phyloP scores from a whole-genome alignment of 306 rosid genomes.

The Vicia faba region DNA sequence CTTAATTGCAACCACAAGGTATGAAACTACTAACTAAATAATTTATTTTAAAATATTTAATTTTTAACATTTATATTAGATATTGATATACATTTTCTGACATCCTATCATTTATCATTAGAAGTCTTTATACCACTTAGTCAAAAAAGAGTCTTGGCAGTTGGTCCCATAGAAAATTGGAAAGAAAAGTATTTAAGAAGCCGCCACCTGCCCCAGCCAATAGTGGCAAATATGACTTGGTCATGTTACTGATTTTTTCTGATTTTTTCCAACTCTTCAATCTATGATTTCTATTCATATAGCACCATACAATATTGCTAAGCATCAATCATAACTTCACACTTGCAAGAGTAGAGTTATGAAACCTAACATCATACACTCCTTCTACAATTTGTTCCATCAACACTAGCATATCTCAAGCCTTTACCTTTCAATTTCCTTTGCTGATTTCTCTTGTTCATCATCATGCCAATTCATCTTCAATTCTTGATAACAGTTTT shows the following conservation, averaged over 20 bases:
- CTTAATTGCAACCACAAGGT: too few relatives aligned
- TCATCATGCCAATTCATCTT: conserved; percentile 45
- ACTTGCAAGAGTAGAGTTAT: neutral
- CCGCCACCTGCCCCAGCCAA: neutral
- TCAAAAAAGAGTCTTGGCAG: neutral
- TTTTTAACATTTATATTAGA: neutral
- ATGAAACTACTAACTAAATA: too few relatives aligned
- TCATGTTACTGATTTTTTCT: neutral
- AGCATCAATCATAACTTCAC: neutral
- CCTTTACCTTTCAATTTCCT: too few relatives aligned
- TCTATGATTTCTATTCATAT: neutral
- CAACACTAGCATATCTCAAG: too few relatives aligned
- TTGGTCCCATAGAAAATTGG: neutral
- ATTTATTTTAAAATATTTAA: too few relatives aligned
- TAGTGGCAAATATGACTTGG: neutral
- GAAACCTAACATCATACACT: neutral
- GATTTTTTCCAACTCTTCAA: neutral
- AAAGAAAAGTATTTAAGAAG: neutral
- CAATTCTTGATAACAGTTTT: conserved; percentile 13
- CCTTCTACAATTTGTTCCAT: too few relatives aligned
- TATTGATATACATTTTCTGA: too few relatives aligned
- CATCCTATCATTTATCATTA: neutral
- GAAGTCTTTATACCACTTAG: neutral
- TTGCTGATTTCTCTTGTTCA: too few relatives aligned
- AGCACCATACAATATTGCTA: neutral